phyloP scores from a whole-genome alignment of 495 filamentous ascomycete species.

The Neurospora discreta region DNA sequence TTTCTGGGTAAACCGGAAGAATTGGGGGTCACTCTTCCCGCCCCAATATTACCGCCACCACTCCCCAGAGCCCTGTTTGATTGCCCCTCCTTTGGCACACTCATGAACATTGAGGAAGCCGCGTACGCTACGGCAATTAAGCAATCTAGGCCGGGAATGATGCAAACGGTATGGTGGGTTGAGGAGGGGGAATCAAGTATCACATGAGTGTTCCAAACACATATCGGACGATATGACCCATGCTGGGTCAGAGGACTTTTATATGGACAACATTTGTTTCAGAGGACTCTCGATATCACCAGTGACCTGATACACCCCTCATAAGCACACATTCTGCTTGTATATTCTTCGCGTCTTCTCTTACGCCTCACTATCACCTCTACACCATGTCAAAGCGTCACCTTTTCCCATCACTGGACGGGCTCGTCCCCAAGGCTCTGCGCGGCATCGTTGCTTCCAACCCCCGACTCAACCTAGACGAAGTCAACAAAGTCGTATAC shows the following conservation, averaged over 20 bases:
- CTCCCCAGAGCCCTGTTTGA: neutral
- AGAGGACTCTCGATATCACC: neutral
- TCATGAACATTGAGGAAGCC: neutral
- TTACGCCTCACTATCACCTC: neutral
- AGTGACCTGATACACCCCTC: neutral
- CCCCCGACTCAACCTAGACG: constrained; percentile 44
- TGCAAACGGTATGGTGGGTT: neutral
- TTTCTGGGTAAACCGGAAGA: neutral
- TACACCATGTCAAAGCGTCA: constrained; percentile 34
- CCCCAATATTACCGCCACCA: neutral
- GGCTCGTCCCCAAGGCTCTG: constrained; percentile 45
- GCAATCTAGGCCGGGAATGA: neutral
- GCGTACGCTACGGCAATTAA: neutral
- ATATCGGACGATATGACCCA: neutral
- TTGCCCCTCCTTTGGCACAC: neutral
- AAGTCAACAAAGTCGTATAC: constrained; percentile 45
- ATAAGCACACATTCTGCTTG: neutral
- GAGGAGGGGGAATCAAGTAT: neutral
- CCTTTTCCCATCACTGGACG: constrained; percentile 34
- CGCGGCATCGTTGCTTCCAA: constrained; percentile 46
- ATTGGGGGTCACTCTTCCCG: neutral
- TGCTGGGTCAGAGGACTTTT: neutral
- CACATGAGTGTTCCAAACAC: neutral
- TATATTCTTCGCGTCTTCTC: neutral
- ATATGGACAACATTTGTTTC: neutral